A percentile compares a stretch with the other conserved stretches of the same genome.
Evolutionary conservation across 768 basidiomycete species (phyloP).

Genomic region (Tulasnella sp.): DNA sequence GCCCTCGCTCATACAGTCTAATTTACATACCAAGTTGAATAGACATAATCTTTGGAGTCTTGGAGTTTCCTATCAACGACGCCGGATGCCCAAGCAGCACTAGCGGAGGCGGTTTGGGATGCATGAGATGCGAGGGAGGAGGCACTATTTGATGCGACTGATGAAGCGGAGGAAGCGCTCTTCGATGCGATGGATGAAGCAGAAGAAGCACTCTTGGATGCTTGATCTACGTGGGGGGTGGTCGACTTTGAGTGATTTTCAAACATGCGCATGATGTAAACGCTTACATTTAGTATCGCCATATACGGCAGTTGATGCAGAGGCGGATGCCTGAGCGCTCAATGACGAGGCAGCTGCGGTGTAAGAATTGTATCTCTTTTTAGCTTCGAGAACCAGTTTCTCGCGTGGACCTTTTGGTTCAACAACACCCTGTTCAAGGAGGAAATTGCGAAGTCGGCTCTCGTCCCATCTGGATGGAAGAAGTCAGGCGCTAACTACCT

Average conservation of each 20-base stretch:
- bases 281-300: slow-evolving; percentile 32
- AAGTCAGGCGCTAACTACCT: too few relatives aligned
- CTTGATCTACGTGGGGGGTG: too few relatives aligned
- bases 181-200: slow-evolving; percentile 12
- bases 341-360: slow-evolving; percentile 46
- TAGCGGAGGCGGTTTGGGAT: slow-evolving; percentile 31
- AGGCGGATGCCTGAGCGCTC: slow-evolving; percentile 39
- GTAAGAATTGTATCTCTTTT: slow-evolving; percentile 51
- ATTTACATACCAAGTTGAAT: slow-evolving; percentile 54
- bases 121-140: slow-evolving; percentile 18
- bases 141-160: neutral
- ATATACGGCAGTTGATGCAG: slow-evolving; percentile 38
- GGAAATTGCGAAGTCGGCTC: slow-evolving; percentile 61
- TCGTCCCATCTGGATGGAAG: slow-evolving; percentile 82
- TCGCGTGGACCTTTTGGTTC: slow-evolving; percentile 68
- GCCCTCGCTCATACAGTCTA: neutral
- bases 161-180: slow-evolving; percentile 6
- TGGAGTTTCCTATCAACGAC: slow-evolving; percentile 36
- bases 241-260: too few relatives aligned
- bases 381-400: slow-evolving; percentile 64
- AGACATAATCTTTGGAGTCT: slow-evolving; percentile 73
- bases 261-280: too few relatives aligned
- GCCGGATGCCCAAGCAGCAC: slow-evolving; percentile 4
- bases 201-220: slow-evolving; percentile 24
- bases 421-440: slow-evolving; percentile 79